Evolutionary conservation across 2,329 filamentous ascomycete species (phyloP).

Genomic region (Rhexocercosporidium sp.): DNA sequence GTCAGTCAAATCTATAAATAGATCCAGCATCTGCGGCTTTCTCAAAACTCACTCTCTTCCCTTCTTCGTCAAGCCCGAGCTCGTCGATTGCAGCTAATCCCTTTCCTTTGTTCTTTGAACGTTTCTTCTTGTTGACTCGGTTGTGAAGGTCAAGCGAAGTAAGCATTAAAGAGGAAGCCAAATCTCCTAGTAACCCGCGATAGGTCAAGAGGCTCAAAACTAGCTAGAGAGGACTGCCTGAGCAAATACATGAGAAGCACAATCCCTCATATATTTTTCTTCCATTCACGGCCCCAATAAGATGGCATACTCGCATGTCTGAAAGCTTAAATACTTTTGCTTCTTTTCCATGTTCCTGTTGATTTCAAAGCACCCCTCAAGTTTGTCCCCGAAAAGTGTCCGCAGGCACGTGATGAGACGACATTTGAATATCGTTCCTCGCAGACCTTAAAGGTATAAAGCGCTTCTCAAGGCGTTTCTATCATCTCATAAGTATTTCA

Average conservation of each 20-base stretch:
- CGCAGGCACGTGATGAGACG: conserved; percentile 8
- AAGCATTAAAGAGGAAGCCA: background rate
- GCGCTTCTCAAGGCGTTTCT: background rate
- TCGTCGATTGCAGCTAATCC: no score
- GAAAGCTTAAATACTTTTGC: background rate
- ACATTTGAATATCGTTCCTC: background rate
- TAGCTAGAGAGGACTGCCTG: no score
- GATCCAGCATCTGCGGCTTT: no score
- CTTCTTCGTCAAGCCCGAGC: no score
- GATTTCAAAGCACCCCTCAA: conserved; percentile 15
- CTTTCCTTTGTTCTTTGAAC: background rate
- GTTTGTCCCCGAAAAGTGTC: conserved; percentile 21
- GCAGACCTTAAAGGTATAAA: background rate
- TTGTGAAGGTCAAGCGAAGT: background rate
- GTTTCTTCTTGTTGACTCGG: background rate
- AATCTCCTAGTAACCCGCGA: no score
- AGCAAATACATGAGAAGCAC: no score
- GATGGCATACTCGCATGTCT: background rate
- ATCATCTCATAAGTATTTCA: background rate
- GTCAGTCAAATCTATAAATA: background rate
- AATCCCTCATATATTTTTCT: no score
- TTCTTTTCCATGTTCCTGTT: background rate
- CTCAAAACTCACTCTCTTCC: no score
- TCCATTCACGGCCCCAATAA: no score
- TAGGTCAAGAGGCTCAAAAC: no score